phyloP scores from a whole-genome alignment of 345 rosid species.

The Boechera stricta region DNA sequence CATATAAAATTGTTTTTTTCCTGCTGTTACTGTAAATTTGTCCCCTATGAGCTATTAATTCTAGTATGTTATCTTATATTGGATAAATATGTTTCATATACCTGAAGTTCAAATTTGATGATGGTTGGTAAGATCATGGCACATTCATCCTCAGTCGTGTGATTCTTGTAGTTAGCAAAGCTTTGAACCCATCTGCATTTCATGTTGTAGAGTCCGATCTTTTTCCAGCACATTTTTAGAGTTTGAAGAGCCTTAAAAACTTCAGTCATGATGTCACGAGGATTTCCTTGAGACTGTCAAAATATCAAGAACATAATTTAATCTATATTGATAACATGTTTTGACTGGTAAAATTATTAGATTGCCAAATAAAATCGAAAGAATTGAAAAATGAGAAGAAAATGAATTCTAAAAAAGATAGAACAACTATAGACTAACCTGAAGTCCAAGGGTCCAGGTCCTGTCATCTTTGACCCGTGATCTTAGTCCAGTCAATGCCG shows the following conservation, averaged over 20 bases:
- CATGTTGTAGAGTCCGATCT: constrained; percentile 81
- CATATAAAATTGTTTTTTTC: neutral
- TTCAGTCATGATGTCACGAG: constrained; percentile 76
- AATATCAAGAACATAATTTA: neutral
- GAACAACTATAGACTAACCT: constrained; percentile 52
- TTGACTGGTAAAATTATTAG: neutral
- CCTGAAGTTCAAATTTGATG: constrained; percentile 88
- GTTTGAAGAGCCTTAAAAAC: constrained; percentile 74
- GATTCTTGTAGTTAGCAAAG: constrained; percentile 40
- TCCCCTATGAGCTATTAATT: too few species aligned
- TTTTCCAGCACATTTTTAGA: constrained; percentile 83
- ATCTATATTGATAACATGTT: neutral
- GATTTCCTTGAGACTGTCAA: constrained; percentile 69
- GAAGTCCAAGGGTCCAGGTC: constrained; percentile 77
- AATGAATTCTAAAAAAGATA: too few species aligned
- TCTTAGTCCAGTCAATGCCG: too few species aligned
- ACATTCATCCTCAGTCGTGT: constrained; percentile 51
- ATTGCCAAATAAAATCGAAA: neutral
- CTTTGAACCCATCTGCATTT: constrained; percentile 83
- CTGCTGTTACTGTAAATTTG: too few species aligned
- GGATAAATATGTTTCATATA: constrained; percentile 1
- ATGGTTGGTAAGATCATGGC: constrained; percentile 49
- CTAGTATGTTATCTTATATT: too few species aligned
- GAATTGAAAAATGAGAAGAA: neutral
- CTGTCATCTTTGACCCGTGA: too few species aligned